Conservation (phyloP, 2,329 filamentous ascomycete genomes). For the Neopestalotiopsis sp. region DNA sequence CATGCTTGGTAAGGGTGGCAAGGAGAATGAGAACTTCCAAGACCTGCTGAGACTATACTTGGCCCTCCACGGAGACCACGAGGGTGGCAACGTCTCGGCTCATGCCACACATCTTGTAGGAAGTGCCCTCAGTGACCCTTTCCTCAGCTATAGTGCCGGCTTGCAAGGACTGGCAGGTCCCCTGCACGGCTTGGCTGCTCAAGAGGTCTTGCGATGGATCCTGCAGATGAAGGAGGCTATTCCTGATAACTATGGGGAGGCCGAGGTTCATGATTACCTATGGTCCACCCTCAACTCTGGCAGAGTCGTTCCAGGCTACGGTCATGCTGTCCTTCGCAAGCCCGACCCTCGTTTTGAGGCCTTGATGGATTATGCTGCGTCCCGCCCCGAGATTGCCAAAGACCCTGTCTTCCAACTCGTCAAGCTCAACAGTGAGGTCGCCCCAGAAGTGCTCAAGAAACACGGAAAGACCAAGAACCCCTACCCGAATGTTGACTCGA, state of each 20-base stretch:
- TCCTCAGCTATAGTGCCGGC: slow-evolving; percentile 94
- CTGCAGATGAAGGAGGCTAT: slow-evolving; percentile 93
- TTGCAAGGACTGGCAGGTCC: slow-evolving; percentile 96
- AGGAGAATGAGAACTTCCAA: slow-evolving; percentile 91
- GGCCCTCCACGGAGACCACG: slow-evolving; percentile 95
- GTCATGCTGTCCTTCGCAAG: slow-evolving; percentile 94
- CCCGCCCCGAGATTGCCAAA: slow-evolving; percentile 81
- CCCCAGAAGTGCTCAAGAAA: slow-evolving; percentile 86
- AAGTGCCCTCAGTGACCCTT: slow-evolving; percentile 91
- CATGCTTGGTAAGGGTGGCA: slow-evolving; percentile 89
- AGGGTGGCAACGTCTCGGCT: slow-evolving; percentile 96
- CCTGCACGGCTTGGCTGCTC: slow-evolving; percentile 87
- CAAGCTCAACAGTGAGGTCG: slow-evolving; percentile 89
- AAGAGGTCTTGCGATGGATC: slow-evolving; percentile 97
- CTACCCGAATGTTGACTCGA: slow-evolving; percentile 95
- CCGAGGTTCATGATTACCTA: slow-evolving; percentile 87
- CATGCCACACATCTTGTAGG: slow-evolving; percentile 95
- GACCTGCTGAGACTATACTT: slow-evolving; percentile 93
- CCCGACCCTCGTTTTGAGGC: slow-evolving; percentile 96
- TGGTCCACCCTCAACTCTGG: slow-evolving; percentile 94
- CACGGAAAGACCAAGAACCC: slow-evolving; percentile 99
- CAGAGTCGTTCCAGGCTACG: slow-evolving; percentile 92
- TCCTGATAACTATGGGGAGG: slow-evolving; percentile 75
- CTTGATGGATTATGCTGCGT: slow-evolving; percentile 91
- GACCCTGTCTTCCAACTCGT: slow-evolving; percentile 95